These are phyloP conservation scores for Phialophora verrucosa DNA, from an alignment of 2,329 filamentous ascomycete genomes.

Conservation along the genomic window DNA sequence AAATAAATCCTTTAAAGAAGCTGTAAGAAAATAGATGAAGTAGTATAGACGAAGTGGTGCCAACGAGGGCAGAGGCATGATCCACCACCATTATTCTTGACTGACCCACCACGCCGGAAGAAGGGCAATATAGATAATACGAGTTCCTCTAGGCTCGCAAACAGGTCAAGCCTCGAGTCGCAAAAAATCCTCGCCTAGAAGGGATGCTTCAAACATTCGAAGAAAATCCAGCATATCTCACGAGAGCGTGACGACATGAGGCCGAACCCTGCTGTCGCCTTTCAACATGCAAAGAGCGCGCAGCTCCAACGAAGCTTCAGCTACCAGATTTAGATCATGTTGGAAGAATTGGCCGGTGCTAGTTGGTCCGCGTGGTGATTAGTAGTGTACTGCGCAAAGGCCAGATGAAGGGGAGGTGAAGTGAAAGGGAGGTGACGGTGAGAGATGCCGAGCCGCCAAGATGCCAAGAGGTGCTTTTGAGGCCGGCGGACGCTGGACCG, in stretches of 20 bases:
- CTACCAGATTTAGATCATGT: not conserved
- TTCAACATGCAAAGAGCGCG: not conserved
- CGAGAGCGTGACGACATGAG: not conserved
- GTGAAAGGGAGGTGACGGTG: not conserved
- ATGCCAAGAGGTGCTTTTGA: not conserved
- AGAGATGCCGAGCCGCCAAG: not conserved
- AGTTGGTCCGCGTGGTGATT: not conserved
- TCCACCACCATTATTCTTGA: not conserved
- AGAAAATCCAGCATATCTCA: not conserved
- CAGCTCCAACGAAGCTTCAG: not conserved
- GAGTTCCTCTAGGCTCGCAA: not conserved
- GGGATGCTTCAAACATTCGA: not conserved
- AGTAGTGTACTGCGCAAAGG: not conserved
- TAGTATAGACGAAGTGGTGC: not conserved
- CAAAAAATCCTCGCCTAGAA: not conserved
- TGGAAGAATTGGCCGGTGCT: not conserved
- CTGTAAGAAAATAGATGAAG: not conserved
- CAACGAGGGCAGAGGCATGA: not conserved
- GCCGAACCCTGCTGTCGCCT: not conserved
- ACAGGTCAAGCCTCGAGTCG: not conserved
- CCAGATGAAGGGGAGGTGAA: not conserved
- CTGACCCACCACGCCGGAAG: not conserved
- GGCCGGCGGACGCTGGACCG: not conserved
- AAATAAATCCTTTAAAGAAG: not conserved
- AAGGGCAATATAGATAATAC: not conserved